These are phyloP conservation scores for Ceratocystis albifundus DNA, from an alignment of 2,329 filamentous ascomycete genomes.

Conservation along the genomic window DNA sequence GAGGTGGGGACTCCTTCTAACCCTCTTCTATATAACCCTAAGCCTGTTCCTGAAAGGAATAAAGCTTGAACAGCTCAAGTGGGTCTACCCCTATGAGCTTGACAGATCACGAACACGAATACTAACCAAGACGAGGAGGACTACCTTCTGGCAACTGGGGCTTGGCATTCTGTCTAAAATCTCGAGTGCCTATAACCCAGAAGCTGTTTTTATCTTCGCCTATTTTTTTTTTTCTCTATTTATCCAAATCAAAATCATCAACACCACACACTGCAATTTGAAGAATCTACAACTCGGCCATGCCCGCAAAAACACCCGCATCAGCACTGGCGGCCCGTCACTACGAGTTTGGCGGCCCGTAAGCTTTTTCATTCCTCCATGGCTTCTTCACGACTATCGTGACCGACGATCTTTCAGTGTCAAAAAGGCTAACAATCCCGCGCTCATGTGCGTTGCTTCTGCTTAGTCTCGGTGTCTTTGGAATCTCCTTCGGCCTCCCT, in stretches of 20 bases:
- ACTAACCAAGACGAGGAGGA: background rate
- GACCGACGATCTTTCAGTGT: background rate
- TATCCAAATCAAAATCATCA: background rate
- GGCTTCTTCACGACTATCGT: background rate
- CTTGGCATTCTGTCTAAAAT: background rate
- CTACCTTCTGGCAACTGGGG: background rate
- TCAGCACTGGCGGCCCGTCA: constrained; percentile 31
- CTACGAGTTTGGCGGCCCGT: constrained; percentile 45
- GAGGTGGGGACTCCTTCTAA: background rate
- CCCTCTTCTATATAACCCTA: background rate
- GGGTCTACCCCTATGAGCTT: background rate
- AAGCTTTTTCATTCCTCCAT: constrained; percentile 26
- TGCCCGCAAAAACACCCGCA: constrained; percentile 25
- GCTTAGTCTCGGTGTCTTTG: constrained; percentile 58
- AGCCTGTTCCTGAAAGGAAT: background rate
- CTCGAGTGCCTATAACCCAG: background rate
- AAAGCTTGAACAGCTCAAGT: background rate
- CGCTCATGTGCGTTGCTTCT: background rate
- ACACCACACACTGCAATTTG: background rate
- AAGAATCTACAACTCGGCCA: background rate
- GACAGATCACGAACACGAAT: constrained; percentile 9
- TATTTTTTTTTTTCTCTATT: background rate
- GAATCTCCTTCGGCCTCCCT: constrained; percentile 70
- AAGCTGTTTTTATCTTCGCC: background rate
- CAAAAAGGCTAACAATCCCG: background rate